Percentiles rank a stretch among this genome's conserved stretches.
Conservation (phyloP, 2,329 filamentous ascomycete genomes). For the Grosmannia clavigera region DNA sequence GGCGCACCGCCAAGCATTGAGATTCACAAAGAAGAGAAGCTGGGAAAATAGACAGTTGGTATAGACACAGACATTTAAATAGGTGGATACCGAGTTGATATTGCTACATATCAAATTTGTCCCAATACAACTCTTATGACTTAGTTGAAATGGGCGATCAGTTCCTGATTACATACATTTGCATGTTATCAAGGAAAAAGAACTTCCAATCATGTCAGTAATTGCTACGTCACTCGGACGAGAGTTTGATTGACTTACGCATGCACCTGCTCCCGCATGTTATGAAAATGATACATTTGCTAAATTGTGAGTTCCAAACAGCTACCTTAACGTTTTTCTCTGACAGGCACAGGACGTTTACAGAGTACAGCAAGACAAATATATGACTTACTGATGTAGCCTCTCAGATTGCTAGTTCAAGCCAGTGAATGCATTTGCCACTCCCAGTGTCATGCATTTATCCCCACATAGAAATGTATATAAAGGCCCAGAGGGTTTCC, state of each 20-base stretch:
- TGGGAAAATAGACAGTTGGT: background rate
- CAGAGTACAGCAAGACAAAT: background rate
- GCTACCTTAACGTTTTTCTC: too few relatives aligned
- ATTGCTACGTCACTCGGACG: too few relatives aligned
- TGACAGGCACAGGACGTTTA: too few relatives aligned
- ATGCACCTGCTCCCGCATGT: too few relatives aligned
- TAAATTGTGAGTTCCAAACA: too few relatives aligned
- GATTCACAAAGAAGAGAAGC: slow-evolving; percentile 34
- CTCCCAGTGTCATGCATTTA: background rate
- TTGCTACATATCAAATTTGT: background rate
- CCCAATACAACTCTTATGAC: background rate
- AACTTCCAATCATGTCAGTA: too few relatives aligned
- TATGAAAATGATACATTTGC: too few relatives aligned
- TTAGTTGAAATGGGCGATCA: background rate
- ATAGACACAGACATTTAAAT: background rate
- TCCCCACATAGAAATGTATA: background rate
- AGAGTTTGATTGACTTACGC: too few relatives aligned
- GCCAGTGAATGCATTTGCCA: background rate
- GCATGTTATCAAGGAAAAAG: too few relatives aligned
- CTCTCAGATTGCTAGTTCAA: background rate
- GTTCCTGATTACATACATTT: background rate
- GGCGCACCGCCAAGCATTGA: slow-evolving; percentile 38
- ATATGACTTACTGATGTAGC: background rate
- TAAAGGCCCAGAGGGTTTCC: background rate
- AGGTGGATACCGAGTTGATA: too few relatives aligned